Conservation (phyloP, 495 filamentous ascomycete genomes). For the Podospora comata region DNA sequence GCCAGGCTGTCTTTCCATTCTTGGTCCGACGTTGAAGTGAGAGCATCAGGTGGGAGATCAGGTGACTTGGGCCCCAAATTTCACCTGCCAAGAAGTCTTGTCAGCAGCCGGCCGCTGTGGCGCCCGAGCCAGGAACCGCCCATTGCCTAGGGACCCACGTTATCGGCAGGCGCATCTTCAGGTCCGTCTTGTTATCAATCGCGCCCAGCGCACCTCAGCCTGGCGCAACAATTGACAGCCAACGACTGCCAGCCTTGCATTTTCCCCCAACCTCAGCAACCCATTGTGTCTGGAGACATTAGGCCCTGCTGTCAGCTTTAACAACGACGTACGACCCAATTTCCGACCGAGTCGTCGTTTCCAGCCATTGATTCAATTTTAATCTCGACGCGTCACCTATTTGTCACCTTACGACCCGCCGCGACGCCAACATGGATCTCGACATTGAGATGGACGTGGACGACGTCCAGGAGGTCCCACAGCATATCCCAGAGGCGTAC, state of each 20-base stretch:
- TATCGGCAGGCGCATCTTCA: not conserved
- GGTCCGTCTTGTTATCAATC: not conserved
- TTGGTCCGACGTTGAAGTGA: not conserved
- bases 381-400: not conserved
- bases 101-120: not conserved
- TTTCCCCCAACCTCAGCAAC: not conserved
- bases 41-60: conserved; percentile 8
- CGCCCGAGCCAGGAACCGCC: conserved; percentile 2
- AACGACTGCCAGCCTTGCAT: conserved; percentile 1
- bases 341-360: not conserved
- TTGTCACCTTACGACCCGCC: not conserved
- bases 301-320: not conserved
- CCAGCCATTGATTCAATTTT: not conserved
- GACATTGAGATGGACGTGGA: conserved; percentile 71
- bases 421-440: conserved; percentile 59
- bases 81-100: not conserved
- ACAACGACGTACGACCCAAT: not conserved
- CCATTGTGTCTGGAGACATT: not conserved
- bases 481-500: conserved; percentile 43
- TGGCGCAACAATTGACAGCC: not conserved
- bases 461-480: conserved; percentile 41
- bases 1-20: not conserved
- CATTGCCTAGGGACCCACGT: no score
- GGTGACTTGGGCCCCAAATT: not conserved
- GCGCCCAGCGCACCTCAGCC: not conserved